A percentile compares a stretch with the other conserved stretches of the same genome.
Conservation (phyloP, 331 rosid species). For the Malus hybrid region DNA sequence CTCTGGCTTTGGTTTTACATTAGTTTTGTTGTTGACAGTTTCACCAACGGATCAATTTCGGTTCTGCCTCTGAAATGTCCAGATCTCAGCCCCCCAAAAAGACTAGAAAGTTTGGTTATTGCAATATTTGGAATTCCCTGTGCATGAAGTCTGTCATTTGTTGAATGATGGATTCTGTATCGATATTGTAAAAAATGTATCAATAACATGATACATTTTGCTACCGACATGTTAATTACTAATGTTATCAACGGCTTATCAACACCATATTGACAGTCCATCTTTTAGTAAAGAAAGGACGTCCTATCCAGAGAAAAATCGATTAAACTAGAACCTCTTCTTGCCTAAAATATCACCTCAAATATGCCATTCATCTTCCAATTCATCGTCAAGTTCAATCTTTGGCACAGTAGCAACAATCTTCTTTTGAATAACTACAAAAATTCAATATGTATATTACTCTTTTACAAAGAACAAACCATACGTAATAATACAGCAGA, state of each 20-base stretch:
- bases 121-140: background rate
- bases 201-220: background rate
- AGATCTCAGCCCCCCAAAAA: background rate
- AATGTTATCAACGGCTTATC: too few relatives aligned
- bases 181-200: background rate
- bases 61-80: background rate
- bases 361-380: background rate
- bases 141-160: background rate
- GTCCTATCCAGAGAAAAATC: background rate
- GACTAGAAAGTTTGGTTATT: background rate
- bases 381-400: background rate
- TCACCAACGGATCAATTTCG: background rate
- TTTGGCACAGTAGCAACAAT: background rate
- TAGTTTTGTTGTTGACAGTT: constrained; percentile 10
- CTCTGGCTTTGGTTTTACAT: background rate
- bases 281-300: too few relatives aligned
- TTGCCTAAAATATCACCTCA: background rate
- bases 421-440: background rate
- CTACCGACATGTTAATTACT: background rate
- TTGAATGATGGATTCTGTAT: background rate
- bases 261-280: background rate
- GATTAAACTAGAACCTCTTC: background rate
- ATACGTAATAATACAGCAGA: background rate
- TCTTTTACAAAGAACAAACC: background rate
- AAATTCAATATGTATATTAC: background rate